These are phyloP conservation scores for Taxawa tesnikishii DNA, from an alignment of 2,329 filamentous ascomycete species.

Conservation along the genomic window DNA sequence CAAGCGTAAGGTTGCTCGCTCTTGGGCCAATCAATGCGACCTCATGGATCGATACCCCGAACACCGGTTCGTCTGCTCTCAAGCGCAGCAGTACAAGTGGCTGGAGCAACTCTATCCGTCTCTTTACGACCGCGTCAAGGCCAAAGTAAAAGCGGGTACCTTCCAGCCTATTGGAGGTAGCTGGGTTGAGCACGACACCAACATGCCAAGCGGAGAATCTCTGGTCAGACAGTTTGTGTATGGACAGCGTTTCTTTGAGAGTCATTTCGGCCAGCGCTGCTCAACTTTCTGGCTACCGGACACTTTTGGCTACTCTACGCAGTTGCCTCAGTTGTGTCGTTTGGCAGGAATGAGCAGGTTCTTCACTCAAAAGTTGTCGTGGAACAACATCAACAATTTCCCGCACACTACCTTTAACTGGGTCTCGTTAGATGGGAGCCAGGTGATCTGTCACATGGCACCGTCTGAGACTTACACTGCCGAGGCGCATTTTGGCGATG, in stretches of 20 bases:
- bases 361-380: conserved; percentile 96
- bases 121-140: conserved; percentile 80
- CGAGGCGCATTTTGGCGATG: conserved; percentile 86
- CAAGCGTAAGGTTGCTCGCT: conserved; percentile 87
- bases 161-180: conserved; percentile 95
- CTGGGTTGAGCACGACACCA: conserved; percentile 98
- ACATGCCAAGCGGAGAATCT: conserved; percentile 90
- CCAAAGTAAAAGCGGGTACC: conserved; percentile 76
- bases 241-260: conserved; percentile 89
- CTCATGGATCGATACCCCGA: conserved; percentile 92
- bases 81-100: conserved; percentile 98
- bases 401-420: conserved; percentile 98
- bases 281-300: conserved; percentile 96
- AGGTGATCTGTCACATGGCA: conserved; percentile 96
- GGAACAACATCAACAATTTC: conserved; percentile 99
- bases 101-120: conserved; percentile 79
- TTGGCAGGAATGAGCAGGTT: conserved; percentile 94
- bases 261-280: conserved; percentile 77
- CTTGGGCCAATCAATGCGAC: conserved; percentile 94
- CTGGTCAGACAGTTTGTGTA: conserved; percentile 90
- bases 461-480: conserved; percentile 93
- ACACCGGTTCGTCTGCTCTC: conserved; percentile 81
- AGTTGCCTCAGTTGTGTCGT: conserved; percentile 86
- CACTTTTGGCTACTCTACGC: conserved; percentile 93
- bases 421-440: conserved; percentile 89